phyloP scores from a whole-genome alignment of 2,329 filamentous ascomycete genomes.

The Sporothrix brunneoviolacea region DNA sequence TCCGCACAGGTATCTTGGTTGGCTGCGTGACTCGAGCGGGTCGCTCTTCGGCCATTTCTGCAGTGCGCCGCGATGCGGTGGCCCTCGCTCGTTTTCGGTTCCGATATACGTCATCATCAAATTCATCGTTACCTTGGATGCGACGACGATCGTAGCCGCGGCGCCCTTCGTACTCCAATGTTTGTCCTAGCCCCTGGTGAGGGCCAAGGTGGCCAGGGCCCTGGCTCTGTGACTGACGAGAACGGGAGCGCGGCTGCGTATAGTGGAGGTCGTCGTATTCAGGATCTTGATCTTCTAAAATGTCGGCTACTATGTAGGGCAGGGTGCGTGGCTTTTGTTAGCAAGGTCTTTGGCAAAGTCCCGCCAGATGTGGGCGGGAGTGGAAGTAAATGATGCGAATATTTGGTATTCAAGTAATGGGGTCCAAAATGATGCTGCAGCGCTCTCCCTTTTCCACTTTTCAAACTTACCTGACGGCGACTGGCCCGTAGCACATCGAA shows the following conservation, averaged over 20 bases:
- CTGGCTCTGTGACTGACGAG: slow-evolving; percentile 7
- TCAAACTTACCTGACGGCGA: slow-evolving; percentile 30
- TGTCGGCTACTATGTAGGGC: not conserved
- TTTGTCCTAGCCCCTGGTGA: not conserved
- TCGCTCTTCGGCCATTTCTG: slow-evolving; percentile 33
- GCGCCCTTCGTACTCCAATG: slow-evolving; percentile 20
- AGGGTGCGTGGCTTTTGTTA: no score
- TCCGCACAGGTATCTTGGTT: slow-evolving; percentile 39
- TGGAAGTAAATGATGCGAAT: no score
- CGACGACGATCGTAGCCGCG: slow-evolving; percentile 25
- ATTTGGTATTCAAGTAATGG: no score
- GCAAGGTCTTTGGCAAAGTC: no score
- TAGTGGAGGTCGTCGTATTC: slow-evolving; percentile 8
- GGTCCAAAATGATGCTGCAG: no score
- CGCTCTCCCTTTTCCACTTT: not conserved
- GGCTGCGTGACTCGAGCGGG: slow-evolving; percentile 30
- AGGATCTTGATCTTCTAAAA: slow-evolving; percentile 15
- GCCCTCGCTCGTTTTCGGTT: slow-evolving; percentile 32
- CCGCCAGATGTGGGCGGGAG: no score
- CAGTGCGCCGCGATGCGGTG: slow-evolving; percentile 27
- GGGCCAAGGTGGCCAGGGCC: not conserved
- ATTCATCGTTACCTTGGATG: slow-evolving; percentile 17
- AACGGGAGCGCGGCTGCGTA: slow-evolving; percentile 2
- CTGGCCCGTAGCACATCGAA: slow-evolving; percentile 29
- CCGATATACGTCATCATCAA: slow-evolving; percentile 27